Percentiles rank a stretch among this genome's conserved stretches.
Evolutionary conservation across 805 yeast species (phyloP).

Genomic region (Dipodascus geniculatus): DNA sequence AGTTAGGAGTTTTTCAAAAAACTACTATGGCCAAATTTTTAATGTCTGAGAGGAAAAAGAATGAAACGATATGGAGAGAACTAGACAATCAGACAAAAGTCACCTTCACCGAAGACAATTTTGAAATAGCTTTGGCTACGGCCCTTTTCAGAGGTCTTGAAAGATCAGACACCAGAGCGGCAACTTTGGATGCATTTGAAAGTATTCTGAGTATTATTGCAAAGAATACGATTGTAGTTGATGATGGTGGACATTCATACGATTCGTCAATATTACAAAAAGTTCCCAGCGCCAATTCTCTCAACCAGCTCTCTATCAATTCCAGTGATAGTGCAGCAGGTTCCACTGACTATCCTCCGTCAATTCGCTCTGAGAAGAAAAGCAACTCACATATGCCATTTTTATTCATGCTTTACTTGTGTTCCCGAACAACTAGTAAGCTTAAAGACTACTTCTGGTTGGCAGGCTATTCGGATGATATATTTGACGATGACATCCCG

Average conservation of each 20-base stretch:
- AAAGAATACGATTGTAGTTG: not conserved
- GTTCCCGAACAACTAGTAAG: slow-evolving; percentile 15
- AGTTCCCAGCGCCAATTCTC: not conserved
- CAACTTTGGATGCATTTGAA: not conserved
- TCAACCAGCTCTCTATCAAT: not conserved
- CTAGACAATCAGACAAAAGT: slow-evolving; percentile 9
- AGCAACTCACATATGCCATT: slow-evolving; percentile 15
- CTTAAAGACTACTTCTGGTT: slow-evolving; percentile 17
- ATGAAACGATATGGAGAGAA: slow-evolving; percentile 8
- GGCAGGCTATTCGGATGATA: slow-evolving; percentile 19
- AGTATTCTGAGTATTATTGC: not conserved
- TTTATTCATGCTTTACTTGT: slow-evolving; percentile 16
- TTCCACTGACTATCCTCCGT: not conserved
- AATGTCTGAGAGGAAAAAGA: not conserved
- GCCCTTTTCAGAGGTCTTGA: slow-evolving; percentile 17
- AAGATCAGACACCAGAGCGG: slow-evolving; percentile 13
- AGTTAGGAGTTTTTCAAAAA: slow-evolving; percentile 13
- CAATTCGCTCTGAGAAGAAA: not conserved
- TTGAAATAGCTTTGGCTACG: slow-evolving; percentile 17
- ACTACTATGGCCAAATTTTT: not conserved
- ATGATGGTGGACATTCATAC: not conserved
- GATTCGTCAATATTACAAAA: slow-evolving; percentile 1
- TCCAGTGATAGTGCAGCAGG: not conserved
- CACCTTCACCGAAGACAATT: slow-evolving; percentile 13
- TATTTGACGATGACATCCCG: slow-evolving; percentile 2